phyloP scores from a whole-genome alignment of 129 eudicot species.

The Dittrichia graveolens region DNA sequence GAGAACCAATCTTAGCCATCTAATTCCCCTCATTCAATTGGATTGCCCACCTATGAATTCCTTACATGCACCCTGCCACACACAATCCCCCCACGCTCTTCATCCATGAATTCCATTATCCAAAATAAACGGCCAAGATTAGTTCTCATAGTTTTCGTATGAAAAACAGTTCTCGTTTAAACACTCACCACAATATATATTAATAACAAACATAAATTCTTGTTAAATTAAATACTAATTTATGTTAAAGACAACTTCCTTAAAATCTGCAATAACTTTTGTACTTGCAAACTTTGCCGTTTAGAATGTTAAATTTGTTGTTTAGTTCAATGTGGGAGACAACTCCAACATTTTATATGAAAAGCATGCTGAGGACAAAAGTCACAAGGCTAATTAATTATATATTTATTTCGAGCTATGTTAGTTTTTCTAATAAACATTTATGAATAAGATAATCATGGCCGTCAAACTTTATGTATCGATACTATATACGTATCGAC shows the following conservation, averaged over 20 bases:
- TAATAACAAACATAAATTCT: conserved; percentile 21
- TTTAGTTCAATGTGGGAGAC: conserved; percentile 50
- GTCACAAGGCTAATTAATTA: conserved; percentile 37
- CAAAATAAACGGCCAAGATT: no score
- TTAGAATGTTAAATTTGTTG: conserved; percentile 58
- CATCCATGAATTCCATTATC: no score
- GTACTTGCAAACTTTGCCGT: conserved; percentile 43
- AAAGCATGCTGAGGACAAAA: conserved; percentile 46
- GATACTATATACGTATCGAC: conserved; percentile 3
- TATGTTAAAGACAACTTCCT: conserved; percentile 39
- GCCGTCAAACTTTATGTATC: conserved; percentile 21
- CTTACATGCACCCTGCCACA: no score
- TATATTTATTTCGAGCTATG: neutral
- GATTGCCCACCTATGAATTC: no score
- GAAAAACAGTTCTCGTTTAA: no score
- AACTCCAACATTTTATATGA: conserved; percentile 43
- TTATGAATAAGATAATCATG: conserved; percentile 31
- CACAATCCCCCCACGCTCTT: no score
- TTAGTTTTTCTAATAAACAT: conserved; percentile 11
- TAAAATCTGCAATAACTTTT: conserved; percentile 43
- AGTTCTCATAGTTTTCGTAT: no score
- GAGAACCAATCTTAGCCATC: no score
- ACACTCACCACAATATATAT: no score
- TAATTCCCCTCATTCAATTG: no score
- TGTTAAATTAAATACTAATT: conserved; percentile 19